These are phyloP conservation scores for Esteya vermicola DNA, from an alignment of 2,329 filamentous ascomycete genomes.

Conservation along the genomic window DNA sequence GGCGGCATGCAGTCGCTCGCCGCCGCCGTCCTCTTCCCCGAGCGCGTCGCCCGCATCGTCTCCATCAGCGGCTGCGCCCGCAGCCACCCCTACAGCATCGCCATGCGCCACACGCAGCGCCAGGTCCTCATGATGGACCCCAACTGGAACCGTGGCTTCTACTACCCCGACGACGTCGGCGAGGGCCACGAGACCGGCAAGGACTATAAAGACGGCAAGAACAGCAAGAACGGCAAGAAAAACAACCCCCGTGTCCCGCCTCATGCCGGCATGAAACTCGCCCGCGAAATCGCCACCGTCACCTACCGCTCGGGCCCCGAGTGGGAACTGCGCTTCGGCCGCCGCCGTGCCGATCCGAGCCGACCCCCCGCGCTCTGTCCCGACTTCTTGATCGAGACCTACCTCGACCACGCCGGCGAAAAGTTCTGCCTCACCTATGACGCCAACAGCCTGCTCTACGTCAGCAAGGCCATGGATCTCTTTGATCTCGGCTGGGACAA, in stretches of 20 bases:
- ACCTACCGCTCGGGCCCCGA: constrained; percentile 94
- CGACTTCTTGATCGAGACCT: constrained; percentile 95
- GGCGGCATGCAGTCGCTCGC: constrained; percentile 95
- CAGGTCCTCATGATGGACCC: constrained; percentile 99
- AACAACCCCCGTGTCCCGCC: constrained; percentile 77
- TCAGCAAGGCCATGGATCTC: constrained; percentile 97
- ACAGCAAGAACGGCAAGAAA: too few relatives aligned
- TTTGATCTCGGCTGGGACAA: constrained; percentile 74
- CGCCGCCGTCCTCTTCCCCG: constrained; percentile 69
- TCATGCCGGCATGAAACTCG: constrained; percentile 94
- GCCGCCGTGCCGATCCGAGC: constrained; percentile 69
- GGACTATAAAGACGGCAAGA: too few relatives aligned
- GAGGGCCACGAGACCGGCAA: too few relatives aligned
- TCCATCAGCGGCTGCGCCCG: constrained; percentile 88
- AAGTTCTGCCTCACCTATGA: constrained; percentile 98
- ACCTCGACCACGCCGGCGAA: constrained; percentile 93
- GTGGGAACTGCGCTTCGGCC: constrained; percentile 91
- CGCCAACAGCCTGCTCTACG: constrained; percentile 86
- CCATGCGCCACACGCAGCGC: constrained; percentile 93
- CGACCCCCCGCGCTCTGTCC: constrained; percentile 90
- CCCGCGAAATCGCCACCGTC: constrained; percentile 91
- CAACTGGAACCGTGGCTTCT: constrained; percentile 91
- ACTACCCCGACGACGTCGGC: constrained; percentile 49
- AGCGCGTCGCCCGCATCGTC: constrained; percentile 67
- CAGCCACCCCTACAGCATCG: constrained; percentile 94